Evolutionary conservation across 2,329 filamentous ascomycete species (phyloP).

Genomic region (Zymoseptoria tritici): DNA sequence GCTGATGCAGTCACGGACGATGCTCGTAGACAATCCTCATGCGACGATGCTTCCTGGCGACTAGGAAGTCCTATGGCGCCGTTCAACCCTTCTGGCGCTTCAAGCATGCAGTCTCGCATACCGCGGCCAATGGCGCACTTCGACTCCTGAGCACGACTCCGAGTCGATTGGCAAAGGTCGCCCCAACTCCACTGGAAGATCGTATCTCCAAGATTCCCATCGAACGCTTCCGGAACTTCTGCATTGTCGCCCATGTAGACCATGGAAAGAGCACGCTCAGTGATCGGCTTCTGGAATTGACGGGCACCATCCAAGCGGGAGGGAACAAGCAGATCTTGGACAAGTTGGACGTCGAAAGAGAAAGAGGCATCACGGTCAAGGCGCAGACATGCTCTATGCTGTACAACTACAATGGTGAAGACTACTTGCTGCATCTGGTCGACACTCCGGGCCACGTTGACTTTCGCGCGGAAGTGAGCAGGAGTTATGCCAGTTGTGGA

Average conservation of each 20-base stretch:
- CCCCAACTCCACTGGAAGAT: constrained; percentile 45
- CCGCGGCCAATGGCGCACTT: constrained; percentile 4
- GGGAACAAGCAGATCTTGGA: constrained; percentile 93
- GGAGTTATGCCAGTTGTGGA: constrained; percentile 92
- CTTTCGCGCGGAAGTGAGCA: constrained; percentile 90
- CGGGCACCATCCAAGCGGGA: constrained; percentile 81
- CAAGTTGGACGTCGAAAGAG: constrained; percentile 92
- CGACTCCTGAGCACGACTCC: constrained; percentile 10
- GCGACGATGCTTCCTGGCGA: constrained; percentile 41
- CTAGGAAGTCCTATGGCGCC: constrained; percentile 16
- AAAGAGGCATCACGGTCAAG: constrained; percentile 96
- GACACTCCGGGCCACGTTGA: constrained; percentile 97
- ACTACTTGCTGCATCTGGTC: constrained; percentile 90
- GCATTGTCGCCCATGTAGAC: constrained; percentile 97
- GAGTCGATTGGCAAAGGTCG: constrained; percentile 9
- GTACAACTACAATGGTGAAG: constrained; percentile 74
- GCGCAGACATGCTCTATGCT: constrained; percentile 98
- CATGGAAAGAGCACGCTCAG: constrained; percentile 97
- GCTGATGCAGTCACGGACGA: not conserved
- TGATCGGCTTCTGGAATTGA: constrained; percentile 86
- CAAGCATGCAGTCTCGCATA: not conserved
- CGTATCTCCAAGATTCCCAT: constrained; percentile 69
- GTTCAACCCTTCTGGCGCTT: constrained; percentile 8
- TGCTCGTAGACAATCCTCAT: constrained; percentile 28
- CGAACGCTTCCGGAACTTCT: constrained; percentile 84